Evolutionary conservation across 2,329 filamentous ascomycete genomes (phyloP), one percentile per base, ranked within the genome.

Genomic region (Ceratocystis papillata): DNA sequence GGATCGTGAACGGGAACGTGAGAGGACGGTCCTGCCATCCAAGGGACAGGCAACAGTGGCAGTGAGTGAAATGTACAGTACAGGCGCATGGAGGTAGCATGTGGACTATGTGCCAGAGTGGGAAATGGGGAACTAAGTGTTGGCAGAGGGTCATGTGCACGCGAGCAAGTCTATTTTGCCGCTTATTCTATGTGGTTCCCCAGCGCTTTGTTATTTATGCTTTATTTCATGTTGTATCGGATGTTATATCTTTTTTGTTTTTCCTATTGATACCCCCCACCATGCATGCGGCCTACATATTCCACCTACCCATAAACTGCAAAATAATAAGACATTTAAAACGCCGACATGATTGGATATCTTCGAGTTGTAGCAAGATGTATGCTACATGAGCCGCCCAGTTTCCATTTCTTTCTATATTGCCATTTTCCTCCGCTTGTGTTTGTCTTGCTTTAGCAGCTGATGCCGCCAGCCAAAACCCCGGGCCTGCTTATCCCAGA

Each of bases 91-190:
- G 79, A 74, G 75, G 61, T 71, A 71, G 6, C 73, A 70, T 64
- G 68, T 76, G 33, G 70, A 71, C 8, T 77, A 75, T 63, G 71
- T 71, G 41, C 75, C 74, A 65, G 75, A 79, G 64, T 81, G 79
- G 79, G 79, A 81, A 69, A 71, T 69, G 41, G 30, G 28, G 45
- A 28, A 48, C 20, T 59, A 20, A 41, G 7, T 28, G 22, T 22
- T 10, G 48, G 22, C 17, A 0, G 12, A 17, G 45, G 1, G 20
- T 20, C 17, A 3, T 20, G 37, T 41, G 37, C 37, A 41, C 10
- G 37, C 8, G 10, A 41, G 37, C 37, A 12, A 15, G 37, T 41
- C 37, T 41, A 41, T 41, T 15, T 41, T 12, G 37, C n/a, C 5
- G 46, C 2, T 48, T 48, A 7, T 10, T 48, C n/a, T 10, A 15